These are phyloP conservation scores for Hymenoscyphus repandus DNA, from an alignment of 2,329 filamentous ascomycete genomes.

Conservation along the genomic window DNA sequence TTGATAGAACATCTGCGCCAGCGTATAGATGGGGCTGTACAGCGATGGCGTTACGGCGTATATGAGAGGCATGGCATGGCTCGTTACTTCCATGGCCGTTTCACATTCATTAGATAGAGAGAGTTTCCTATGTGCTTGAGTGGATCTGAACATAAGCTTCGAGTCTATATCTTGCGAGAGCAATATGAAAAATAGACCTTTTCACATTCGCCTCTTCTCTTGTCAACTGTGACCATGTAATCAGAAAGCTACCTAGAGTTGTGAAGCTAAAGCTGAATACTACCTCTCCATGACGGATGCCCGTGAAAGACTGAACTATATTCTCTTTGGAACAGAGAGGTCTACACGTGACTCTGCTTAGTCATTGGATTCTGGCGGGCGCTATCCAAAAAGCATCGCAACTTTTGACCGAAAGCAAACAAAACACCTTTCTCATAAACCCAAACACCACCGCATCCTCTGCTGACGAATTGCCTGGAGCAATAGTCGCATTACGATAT, in stretches of 20 bases:
- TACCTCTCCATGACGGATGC: too few relatives aligned
- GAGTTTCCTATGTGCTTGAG: slow-evolving; percentile 1
- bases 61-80: not conserved
- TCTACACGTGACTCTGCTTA: too few relatives aligned
- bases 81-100: not conserved
- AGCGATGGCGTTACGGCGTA: slow-evolving; percentile 19
- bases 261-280: too few relatives aligned
- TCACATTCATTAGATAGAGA: slow-evolving; percentile 3
- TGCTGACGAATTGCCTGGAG: slow-evolving; percentile 26
- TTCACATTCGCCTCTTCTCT: too few relatives aligned
- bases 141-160: not conserved
- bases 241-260: too few relatives aligned
- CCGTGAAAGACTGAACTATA: too few relatives aligned
- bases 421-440: not conserved
- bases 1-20: not conserved
- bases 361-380: not conserved
- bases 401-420: not conserved
- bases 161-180: not conserved
- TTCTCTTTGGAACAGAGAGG: too few relatives aligned
- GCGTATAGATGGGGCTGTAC: slow-evolving; percentile 7
- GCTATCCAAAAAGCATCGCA: not conserved
- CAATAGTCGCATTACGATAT: slow-evolving; percentile 22
- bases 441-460: not conserved
- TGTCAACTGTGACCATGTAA: too few relatives aligned
- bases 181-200: not conserved